These are phyloP conservation scores for Diaporthe velutina DNA, from an alignment of 2,329 filamentous ascomycete species.

Conservation along the genomic window DNA sequence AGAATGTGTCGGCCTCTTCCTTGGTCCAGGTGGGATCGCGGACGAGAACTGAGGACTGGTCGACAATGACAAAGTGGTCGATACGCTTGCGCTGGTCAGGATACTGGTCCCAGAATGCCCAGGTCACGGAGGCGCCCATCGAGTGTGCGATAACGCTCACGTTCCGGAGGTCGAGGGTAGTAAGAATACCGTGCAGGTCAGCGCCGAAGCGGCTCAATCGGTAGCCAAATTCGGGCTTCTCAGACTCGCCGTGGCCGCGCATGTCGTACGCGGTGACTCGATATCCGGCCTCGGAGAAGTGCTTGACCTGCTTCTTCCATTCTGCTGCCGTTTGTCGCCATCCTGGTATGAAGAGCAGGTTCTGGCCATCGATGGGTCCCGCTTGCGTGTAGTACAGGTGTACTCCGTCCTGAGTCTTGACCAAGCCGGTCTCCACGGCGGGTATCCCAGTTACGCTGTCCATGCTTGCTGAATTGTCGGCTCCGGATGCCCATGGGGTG, in stretches of 20 bases:
- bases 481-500: background rate
- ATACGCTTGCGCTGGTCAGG: background rate
- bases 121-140: background rate
- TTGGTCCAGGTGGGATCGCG: background rate
- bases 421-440: background rate
- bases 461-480: background rate
- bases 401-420: background rate
- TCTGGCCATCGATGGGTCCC: background rate
- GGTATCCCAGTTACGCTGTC: background rate
- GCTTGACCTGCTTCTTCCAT: background rate
- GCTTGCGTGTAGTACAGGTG: background rate
- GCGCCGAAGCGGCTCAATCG: background rate
- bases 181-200: background rate
- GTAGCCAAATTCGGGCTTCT: background rate
- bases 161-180: background rate
- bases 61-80: background rate
- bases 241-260: background rate
- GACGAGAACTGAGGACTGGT: background rate
- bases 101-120: slow-evolving; percentile 2
- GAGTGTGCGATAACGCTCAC: background rate
- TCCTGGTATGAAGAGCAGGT: background rate
- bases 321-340: background rate
- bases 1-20: background rate
- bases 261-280: background rate
- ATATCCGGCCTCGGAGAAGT: background rate